phyloP scores from a whole-genome alignment of 208 protist genomes.

The Trypanosoma theileri region DNA sequence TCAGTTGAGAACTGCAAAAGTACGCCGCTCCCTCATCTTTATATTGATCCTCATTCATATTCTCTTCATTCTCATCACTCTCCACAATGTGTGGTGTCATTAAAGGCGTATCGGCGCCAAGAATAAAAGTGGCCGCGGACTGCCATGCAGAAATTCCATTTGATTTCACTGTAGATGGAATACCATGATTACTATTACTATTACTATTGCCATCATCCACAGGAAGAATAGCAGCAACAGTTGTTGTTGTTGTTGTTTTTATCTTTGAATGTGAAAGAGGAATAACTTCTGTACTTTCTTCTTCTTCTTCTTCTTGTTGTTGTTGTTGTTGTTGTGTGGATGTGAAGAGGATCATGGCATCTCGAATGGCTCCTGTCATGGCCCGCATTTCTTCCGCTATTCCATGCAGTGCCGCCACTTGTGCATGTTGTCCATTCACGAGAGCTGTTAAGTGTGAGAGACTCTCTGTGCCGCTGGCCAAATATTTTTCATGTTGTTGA shows the following conservation, averaged over 20 bases:
- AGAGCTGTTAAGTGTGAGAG: conserved; percentile 15
- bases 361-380: conserved; percentile 13
- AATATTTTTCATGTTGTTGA: conserved; percentile 13
- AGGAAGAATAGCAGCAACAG: neutral
- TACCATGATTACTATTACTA: neutral
- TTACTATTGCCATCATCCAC: neutral
- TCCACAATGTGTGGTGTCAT: neutral
- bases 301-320: too few species aligned
- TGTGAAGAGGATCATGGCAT: neutral
- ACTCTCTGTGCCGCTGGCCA: conserved; percentile 7
- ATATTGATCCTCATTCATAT: neutral
- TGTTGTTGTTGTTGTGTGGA: neutral
- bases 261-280: too few species aligned
- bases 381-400: conserved; percentile 10
- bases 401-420: conserved; percentile 16
- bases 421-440: conserved; percentile 17
- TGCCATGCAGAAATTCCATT: neutral
- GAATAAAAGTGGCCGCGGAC: neutral
- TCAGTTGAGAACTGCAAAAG: neutral
- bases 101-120: conserved; percentile 8
- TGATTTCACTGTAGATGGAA: neutral
- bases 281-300: too few species aligned
- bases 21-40: conserved; percentile 4
- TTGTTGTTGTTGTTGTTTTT: neutral
- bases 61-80: neutral